These are phyloP conservation scores for Xylogone sp. DNA, from an alignment of 2,329 filamentous ascomycete species.

Conservation along the genomic window DNA sequence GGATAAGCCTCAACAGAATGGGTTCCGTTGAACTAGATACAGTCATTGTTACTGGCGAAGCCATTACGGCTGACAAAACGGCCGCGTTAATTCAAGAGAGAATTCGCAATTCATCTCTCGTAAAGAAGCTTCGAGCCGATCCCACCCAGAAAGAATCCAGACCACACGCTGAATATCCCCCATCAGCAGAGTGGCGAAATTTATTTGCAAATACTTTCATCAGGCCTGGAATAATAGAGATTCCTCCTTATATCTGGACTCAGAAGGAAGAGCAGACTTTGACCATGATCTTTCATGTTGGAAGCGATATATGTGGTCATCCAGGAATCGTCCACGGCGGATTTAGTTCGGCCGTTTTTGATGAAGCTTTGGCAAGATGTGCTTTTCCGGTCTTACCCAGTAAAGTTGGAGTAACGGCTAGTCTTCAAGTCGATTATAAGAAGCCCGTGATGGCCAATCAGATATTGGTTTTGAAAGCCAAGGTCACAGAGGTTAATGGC, in stretches of 20 bases:
- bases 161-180: constrained; percentile 80
- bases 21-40: constrained; percentile 28
- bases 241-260: constrained; percentile 73
- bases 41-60: constrained; percentile 50
- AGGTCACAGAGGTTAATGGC: constrained; percentile 78
- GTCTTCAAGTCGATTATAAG: constrained; percentile 74
- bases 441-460: constrained; percentile 69
- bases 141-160: constrained; percentile 67
- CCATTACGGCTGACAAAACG: no score
- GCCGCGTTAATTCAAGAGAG: constrained; percentile 59
- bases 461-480: constrained; percentile 71
- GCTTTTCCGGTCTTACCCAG: constrained; percentile 82
- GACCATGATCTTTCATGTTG: constrained; percentile 70
- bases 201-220: constrained; percentile 75
- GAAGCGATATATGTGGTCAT: constrained; percentile 76
- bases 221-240: constrained; percentile 67
- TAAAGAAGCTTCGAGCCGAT: constrained; percentile 59
- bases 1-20: not conserved
- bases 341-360: constrained; percentile 78
- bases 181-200: constrained; percentile 62
- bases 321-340: constrained; percentile 87
- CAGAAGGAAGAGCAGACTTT: constrained; percentile 64
- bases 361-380: constrained; percentile 81
- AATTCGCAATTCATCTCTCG: constrained; percentile 70
- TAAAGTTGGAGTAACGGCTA: constrained; percentile 78